Conservation (phyloP, 2,329 filamentous ascomycete genomes). For the Helicocarpus griseus region DNA sequence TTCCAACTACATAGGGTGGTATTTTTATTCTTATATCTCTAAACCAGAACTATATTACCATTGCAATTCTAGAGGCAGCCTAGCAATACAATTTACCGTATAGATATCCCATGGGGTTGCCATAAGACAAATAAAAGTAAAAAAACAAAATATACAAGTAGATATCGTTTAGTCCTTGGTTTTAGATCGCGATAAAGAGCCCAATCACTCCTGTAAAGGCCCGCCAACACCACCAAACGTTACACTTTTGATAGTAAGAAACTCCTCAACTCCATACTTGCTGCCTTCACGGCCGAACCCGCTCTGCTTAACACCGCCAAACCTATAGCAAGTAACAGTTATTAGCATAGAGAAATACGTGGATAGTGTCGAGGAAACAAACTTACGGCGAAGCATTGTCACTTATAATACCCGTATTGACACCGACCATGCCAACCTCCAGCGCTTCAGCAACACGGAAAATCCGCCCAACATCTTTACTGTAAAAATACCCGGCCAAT, state of each 20-base stretch:
- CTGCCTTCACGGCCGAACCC: constrained; percentile 73
- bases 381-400: constrained; percentile 43
- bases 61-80: too few relatives aligned
- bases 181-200: neutral
- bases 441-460: constrained; percentile 52
- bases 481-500: constrained; percentile 91
- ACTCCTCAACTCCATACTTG: constrained; percentile 68
- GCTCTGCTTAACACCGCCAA: constrained; percentile 74
- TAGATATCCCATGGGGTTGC: too few relatives aligned
- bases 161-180: neutral
- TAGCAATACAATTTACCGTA: too few relatives aligned
- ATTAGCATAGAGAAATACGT: neutral
- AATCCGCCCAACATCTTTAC: constrained; percentile 46
- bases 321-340: constrained; percentile 34
- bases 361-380: neutral
- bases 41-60: too few relatives aligned
- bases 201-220: constrained; percentile 39
- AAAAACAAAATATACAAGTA: neutral
- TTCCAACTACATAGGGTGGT: too few relatives aligned
- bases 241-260: constrained; percentile 62
- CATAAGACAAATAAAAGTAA: neutral
- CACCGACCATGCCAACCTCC: constrained; percentile 44
- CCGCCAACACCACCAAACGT: constrained; percentile 54
- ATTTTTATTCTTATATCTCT: too few relatives aligned
- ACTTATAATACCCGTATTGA: constrained; percentile 61